phyloP scores from a whole-genome alignment of 139 green algal species.

The Asterochloris erici region DNA sequence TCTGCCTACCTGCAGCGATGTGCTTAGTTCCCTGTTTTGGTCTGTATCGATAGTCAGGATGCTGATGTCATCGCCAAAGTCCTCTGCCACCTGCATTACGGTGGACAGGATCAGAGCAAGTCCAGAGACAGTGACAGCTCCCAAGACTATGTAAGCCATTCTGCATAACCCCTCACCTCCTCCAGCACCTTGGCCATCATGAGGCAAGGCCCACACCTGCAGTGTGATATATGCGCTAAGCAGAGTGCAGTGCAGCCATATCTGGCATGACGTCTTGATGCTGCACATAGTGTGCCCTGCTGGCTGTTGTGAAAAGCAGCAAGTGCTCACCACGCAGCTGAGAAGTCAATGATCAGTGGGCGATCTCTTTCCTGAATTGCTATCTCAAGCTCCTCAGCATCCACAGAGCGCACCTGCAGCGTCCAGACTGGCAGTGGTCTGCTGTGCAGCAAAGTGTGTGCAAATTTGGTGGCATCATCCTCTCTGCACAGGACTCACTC shows the following conservation, averaged over 20 bases:
- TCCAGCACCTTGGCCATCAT: constrained; percentile 75
- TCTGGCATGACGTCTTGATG: too few relatives aligned
- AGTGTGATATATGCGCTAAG: too few relatives aligned
- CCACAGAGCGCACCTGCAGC: background rate
- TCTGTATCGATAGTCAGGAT: constrained; percentile 96
- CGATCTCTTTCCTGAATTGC: constrained; percentile 63
- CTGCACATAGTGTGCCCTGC: too few relatives aligned
- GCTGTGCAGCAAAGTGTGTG: too few relatives aligned
- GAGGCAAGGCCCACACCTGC: constrained; percentile 65
- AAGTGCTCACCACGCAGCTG: constrained; percentile 71
- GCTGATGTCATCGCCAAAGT: constrained; percentile 66
- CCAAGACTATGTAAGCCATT: background rate
- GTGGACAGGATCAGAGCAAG: background rate
- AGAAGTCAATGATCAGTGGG: constrained; percentile 93
- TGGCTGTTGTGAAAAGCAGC: too few relatives aligned
- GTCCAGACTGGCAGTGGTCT: background rate
- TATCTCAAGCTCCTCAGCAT: constrained; percentile 74
- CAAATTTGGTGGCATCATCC: too few relatives aligned
- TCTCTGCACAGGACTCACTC: too few relatives aligned
- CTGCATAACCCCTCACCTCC: constrained; percentile 26
- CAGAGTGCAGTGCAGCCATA: too few relatives aligned
- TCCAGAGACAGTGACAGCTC: background rate
- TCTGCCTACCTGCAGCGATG: constrained; percentile 51
- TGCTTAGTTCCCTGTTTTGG: constrained; percentile 77
- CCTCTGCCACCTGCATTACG: constrained; percentile 53